Evolutionary conservation across 2,329 filamentous ascomycete genomes (phyloP).

Genomic region (Ophiocordyceps camponoti-leonardi): DNA sequence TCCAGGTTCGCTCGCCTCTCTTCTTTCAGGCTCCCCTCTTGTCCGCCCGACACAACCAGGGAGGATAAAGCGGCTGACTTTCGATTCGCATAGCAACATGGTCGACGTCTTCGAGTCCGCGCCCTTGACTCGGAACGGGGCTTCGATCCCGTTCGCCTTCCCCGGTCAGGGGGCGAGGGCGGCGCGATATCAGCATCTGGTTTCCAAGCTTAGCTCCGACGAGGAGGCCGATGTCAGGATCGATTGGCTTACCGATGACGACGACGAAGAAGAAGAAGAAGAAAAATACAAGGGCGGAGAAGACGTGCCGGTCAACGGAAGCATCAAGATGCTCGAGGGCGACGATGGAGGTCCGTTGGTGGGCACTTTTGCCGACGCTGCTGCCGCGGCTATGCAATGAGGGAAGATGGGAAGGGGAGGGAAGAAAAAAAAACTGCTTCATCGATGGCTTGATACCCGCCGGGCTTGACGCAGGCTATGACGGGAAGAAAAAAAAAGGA

Average conservation of each 20-base stretch:
- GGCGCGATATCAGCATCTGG: constrained; percentile 42
- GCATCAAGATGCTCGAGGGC: constrained; percentile 15
- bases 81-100: constrained; percentile 33
- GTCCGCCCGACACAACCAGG: too few species aligned
- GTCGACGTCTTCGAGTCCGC: constrained; percentile 52
- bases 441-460: too few species aligned
- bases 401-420: neutral
- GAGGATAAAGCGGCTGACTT: neutral
- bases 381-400: constrained; percentile 27
- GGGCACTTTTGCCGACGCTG: constrained; percentile 43
- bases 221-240: constrained; percentile 27
- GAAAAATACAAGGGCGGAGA: too few species aligned
- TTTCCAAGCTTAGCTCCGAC: constrained; percentile 39
- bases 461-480: too few species aligned
- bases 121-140: constrained; percentile 22
- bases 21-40: too few species aligned
- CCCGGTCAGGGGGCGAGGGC: constrained; percentile 37
- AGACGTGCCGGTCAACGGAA: constrained; percentile 14
- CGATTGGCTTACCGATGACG: constrained; percentile 39
- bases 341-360: constrained; percentile 27
- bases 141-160: constrained; percentile 24
- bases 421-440: too few species aligned
- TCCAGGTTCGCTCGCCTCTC: too few species aligned
- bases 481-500: too few species aligned
- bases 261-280: constrained; percentile 32